Conservation (phyloP, 2,329 filamentous ascomycete species). For the Bisporella sp. region DNA sequence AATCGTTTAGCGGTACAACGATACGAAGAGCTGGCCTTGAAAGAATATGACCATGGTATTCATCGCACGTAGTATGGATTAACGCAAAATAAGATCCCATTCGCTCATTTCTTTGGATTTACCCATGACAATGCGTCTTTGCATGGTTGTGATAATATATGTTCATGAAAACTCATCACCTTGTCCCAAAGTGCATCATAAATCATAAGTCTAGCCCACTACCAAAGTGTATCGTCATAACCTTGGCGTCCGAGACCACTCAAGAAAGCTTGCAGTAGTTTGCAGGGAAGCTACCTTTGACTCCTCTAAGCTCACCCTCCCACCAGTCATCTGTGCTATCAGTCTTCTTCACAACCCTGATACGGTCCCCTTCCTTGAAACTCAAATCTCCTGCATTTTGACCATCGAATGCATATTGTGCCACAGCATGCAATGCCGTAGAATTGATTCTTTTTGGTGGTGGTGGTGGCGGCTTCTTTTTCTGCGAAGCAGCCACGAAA, state of each 20-base stretch:
- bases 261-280: constrained; percentile 60
- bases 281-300: constrained; percentile 68
- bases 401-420: constrained; percentile 68
- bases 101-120: no score
- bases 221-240: no score
- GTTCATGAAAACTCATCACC: no score
- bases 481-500: constrained; percentile 25
- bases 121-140: no score
- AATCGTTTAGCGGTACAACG: no score
- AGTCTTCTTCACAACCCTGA: constrained; percentile 72
- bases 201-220: no score
- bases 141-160: no score
- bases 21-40: no score
- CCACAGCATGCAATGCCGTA: constrained; percentile 46
- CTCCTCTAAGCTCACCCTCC: constrained; percentile 68
- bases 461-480: constrained; percentile 65
- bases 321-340: constrained; percentile 81
- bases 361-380: constrained; percentile 72
- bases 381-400: constrained; percentile 63
- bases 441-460: constrained; percentile 45
- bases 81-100: no score
- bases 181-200: no score
- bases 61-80: no score
- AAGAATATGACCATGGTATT: no score
- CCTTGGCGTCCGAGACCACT: not conserved